phyloP scores from a whole-genome alignment of 805 yeast genomes.

The Yamadazyma philogaea region DNA sequence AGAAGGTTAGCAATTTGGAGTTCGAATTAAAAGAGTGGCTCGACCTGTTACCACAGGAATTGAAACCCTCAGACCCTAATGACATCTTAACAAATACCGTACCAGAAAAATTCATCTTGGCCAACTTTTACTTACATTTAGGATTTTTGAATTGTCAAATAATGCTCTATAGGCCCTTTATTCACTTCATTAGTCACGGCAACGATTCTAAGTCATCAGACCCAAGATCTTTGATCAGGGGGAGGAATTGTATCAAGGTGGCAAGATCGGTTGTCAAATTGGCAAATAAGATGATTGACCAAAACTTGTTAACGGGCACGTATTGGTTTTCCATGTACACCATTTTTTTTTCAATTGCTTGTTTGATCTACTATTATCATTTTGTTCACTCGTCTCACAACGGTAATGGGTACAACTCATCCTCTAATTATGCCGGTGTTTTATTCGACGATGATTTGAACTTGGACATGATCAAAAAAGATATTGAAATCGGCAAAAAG shows the following conservation, averaged over 20 bases:
- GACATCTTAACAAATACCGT: conserved; percentile 19
- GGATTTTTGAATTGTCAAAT: conserved; percentile 76
- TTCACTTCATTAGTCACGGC: conserved; percentile 72
- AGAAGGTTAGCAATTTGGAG: conserved; percentile 60
- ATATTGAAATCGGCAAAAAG: conserved; percentile 78
- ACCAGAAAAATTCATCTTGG: conserved; percentile 61
- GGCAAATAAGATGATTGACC: conserved; percentile 75
- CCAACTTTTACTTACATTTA: conserved; percentile 69
- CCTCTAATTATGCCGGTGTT: conserved; percentile 43
- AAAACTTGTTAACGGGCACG: conserved; percentile 71
- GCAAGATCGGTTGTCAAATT: conserved; percentile 78
- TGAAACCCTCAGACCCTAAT: conserved; percentile 68
- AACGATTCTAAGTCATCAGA: conserved; percentile 35
- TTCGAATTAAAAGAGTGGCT: conserved; percentile 70
- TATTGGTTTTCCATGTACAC: conserved; percentile 93
- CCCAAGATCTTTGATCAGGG: conserved; percentile 65
- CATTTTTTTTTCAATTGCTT: conserved; percentile 83
- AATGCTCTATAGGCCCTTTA: conserved; percentile 81
- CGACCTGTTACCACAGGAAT: conserved; percentile 62
- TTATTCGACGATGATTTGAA: conserved; percentile 45
- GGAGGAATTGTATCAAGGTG: conserved; percentile 78
- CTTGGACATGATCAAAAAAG: conserved; percentile 61
- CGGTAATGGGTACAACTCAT: conserved; percentile 16
- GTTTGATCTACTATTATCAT: conserved; percentile 77
- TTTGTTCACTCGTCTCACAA: conserved; percentile 31